Percentiles rank a stretch among this genome's conserved stretches.
phyloP scores from a whole-genome alignment of 495 filamentous ascomycete species.

The Hypoxylon rickii region DNA sequence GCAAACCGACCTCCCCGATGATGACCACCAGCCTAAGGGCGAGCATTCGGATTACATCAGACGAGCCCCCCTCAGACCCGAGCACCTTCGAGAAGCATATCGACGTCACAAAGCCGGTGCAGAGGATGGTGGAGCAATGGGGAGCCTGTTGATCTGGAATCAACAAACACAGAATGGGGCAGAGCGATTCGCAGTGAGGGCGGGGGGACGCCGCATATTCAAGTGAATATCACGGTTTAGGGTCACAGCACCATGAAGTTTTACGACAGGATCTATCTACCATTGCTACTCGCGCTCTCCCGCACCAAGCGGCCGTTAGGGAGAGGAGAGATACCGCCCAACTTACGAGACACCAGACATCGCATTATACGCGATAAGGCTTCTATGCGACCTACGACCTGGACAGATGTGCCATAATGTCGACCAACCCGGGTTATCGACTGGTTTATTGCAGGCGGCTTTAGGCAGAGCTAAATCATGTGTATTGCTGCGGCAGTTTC shows the following conservation, averaged over 20 bases:
- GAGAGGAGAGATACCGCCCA: too few species aligned
- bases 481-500: too few species aligned
- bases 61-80: conserved; percentile 75
- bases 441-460: too few species aligned
- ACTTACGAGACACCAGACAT: too few species aligned
- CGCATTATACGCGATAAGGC: too few species aligned
- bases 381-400: too few species aligned
- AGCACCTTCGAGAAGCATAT: conserved; percentile 80
- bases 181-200: conserved; percentile 63
- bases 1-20: conserved; percentile 48
- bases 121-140: conserved; percentile 70
- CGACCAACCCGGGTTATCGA: too few species aligned
- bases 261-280: background rate
- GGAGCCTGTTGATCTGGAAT: conserved; percentile 72
- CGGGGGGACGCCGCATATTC: conserved; percentile 68
- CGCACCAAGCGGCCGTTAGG: too few species aligned
- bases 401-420: too few species aligned
- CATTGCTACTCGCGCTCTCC: too few species aligned
- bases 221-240: conserved; percentile 49
- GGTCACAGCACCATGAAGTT: too few species aligned
- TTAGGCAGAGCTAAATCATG: too few species aligned
- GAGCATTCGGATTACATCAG: conserved; percentile 43
- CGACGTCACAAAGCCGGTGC: conserved; percentile 71
- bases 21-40: conserved; percentile 32
- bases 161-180: conserved; percentile 61